These are phyloP conservation scores for Sporothrix curviconia DNA, from an alignment of 2,329 filamentous ascomycete genomes.

Conservation along the genomic window DNA sequence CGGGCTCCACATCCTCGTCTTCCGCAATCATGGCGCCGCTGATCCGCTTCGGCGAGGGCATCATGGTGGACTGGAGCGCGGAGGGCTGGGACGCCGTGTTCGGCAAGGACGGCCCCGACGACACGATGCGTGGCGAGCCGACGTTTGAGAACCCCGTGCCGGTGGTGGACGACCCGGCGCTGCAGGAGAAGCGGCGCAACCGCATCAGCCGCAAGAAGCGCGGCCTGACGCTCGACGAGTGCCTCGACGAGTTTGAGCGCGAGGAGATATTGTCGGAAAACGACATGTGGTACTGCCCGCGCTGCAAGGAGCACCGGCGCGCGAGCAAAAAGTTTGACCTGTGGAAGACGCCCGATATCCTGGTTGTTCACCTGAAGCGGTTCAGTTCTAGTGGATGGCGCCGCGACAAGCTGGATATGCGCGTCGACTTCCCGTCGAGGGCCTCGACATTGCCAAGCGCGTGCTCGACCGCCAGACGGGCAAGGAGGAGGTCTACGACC, in stretches of 20 bases:
- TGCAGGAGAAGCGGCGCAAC: conserved; percentile 56
- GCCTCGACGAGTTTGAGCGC: conserved; percentile 88
- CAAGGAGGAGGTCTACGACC: conserved; percentile 80
- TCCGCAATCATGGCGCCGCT: conserved; percentile 50
- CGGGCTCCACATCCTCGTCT: conserved; percentile 11
- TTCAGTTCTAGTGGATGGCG: conserved; percentile 81
- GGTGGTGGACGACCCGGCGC: conserved; percentile 48
- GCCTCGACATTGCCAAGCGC: conserved; percentile 72
- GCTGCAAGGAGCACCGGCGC: conserved; percentile 87
- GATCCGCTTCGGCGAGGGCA: conserved; percentile 72
- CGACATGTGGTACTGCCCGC: conserved; percentile 95
- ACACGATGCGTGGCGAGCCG: conserved; percentile 51
- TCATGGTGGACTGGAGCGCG: conserved; percentile 79
- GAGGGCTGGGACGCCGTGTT: conserved; percentile 69
- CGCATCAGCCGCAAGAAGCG: conserved; percentile 61
- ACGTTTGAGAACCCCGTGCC: conserved; percentile 50
- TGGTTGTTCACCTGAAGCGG: conserved; percentile 90
- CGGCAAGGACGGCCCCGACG: conserved; percentile 34
- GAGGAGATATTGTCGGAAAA: conserved; percentile 90
- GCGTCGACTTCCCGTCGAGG: conserved; percentile 90
- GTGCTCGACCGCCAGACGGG: conserved; percentile 75
- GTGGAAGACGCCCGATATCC: conserved; percentile 92
- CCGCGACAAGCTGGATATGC: conserved; percentile 83
- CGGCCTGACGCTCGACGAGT: conserved; percentile 82
- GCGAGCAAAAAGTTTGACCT: conserved; percentile 96